Evolutionary conservation across 2,329 filamentous ascomycete species (phyloP), one percentile per base, ranked within the genome.

Genomic region (Colletotrichum spaethianum): DNA sequence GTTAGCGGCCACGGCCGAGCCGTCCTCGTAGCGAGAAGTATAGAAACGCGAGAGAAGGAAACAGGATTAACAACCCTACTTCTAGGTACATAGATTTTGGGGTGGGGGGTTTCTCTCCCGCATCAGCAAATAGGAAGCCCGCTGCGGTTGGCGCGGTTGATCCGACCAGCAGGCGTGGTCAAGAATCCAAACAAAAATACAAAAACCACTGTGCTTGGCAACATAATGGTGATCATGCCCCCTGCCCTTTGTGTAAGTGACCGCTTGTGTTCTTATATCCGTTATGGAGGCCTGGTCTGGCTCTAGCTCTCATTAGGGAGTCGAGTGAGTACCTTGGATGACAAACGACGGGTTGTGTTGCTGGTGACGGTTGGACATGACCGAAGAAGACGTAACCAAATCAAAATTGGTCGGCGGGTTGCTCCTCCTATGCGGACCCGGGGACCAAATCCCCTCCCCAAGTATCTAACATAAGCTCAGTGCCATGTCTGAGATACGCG

Each of bases 81-180:
- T 38, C n/a, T 40, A 38, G n/a, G 33, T 40, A 57, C 18, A 40
- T 57, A 57, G 12, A 57, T n/a, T 38, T 2, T 4, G 14, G n/a
- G 14, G 14, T 2, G 3, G 14, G n/a, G 14, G 14, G 31, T 14
- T 11, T 18, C n/a, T 14, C 20, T 56, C 50, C 20, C 46, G 23
- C 9, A 50, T 31, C 23, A n/a, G 11, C 48, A 23, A n/a, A 44
- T 6, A n/a, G 3, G 14, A 18, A 4, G 31, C 23, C 18, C 23
- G 31, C 36, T 40, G 23, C 33, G 12, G 48, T 55, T 44, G 48
- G 55, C 8, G 18, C 8, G 18, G 20, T 40, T 40, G 46, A 44
- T 40, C 23, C 36, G 48, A 42, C 26, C 18, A 44, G 61, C 61
- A 55, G 48, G 46, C 36, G 18, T 53, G 61, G 36, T 63, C 20